These are phyloP conservation scores for Exophiala lecanii-corni DNA, from an alignment of 2,329 filamentous ascomycete genomes.

Conservation along the genomic window DNA sequence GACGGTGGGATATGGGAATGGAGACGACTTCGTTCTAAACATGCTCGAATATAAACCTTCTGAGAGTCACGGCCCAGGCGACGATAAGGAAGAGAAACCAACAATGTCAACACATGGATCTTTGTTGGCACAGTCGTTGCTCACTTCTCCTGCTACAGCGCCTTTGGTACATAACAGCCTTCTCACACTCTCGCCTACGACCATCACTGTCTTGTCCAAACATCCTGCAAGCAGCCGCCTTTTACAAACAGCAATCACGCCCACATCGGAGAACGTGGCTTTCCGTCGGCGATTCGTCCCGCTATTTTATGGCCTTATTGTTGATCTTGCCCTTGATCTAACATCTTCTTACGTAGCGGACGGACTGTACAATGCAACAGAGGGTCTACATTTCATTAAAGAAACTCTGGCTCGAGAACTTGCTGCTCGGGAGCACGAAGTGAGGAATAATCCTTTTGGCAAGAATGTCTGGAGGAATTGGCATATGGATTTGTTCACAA, in stretches of 20 bases:
- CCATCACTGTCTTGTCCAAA: conserved; percentile 61
- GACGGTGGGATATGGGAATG: conserved; percentile 54
- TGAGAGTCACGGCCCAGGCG: conserved; percentile 41
- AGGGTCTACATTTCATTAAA: conserved; percentile 61
- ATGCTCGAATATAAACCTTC: conserved; percentile 54
- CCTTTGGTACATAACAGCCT: conserved; percentile 71
- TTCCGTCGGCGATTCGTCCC: conserved; percentile 61
- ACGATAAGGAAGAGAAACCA: conserved; percentile 39
- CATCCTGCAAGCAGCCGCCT: conserved; percentile 57
- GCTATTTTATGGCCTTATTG: conserved; percentile 58
- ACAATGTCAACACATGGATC: conserved; percentile 63
- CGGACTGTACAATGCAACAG: conserved; percentile 59
- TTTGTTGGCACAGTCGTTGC: conserved; percentile 73
- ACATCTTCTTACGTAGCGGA: conserved; percentile 65
- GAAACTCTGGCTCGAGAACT: conserved; percentile 64
- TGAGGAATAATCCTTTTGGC: conserved; percentile 62
- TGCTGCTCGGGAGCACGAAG: conserved; percentile 51
- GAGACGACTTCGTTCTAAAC: conserved; percentile 50
- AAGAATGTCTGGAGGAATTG: conserved; percentile 69
- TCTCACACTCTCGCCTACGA: conserved; percentile 52
- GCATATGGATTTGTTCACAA: conserved; percentile 67
- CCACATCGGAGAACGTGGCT: conserved; percentile 35
- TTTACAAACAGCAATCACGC: conserved; percentile 58
- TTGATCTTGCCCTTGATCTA: conserved; percentile 56
- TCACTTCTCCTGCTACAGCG: conserved; percentile 67